Evolutionary conservation across 2,329 filamentous ascomycete species (phyloP).

Genomic region (Periconia digitata): DNA sequence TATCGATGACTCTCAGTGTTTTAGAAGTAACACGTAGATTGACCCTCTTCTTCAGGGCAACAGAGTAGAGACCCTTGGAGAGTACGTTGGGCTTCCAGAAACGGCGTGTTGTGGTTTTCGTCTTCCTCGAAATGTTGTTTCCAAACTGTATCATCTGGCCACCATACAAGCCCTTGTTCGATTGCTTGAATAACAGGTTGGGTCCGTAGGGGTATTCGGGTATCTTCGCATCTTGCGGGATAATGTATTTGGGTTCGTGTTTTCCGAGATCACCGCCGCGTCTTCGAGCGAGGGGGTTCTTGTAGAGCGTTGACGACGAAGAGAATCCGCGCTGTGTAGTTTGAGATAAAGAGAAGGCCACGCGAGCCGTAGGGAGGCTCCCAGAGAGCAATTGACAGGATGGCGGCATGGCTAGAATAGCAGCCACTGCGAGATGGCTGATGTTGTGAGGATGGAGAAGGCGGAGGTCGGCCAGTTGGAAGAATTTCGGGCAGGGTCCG

Average conservation of each 20-base stretch:
- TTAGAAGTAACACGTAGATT: conserved; percentile 69
- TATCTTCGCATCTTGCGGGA: conserved; percentile 30
- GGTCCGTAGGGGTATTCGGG: conserved; percentile 71
- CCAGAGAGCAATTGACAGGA: conserved; percentile 33
- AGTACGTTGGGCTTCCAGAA: conserved; percentile 75
- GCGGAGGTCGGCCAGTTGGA: conserved; percentile 25
- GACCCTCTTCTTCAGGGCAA: conserved; percentile 62
- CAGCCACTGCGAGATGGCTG: conserved; percentile 14
- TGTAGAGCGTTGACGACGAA: conserved; percentile 23
- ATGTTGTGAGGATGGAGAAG: conserved; percentile 14
- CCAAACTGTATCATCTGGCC: conserved; percentile 72
- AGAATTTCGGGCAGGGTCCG: neutral
- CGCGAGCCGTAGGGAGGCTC: conserved; percentile 14
- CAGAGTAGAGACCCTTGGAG: conserved; percentile 67
- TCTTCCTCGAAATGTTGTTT: conserved; percentile 71
- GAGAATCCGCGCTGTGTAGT: conserved; percentile 30
- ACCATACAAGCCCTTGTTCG: conserved; percentile 74
- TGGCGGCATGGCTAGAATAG: conserved; percentile 25
- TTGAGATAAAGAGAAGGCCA: conserved; percentile 14
- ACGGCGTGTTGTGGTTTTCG: conserved; percentile 70
- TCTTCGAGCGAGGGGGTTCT: conserved; percentile 29
- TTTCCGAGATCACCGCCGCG: conserved; percentile 39
- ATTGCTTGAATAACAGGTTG: conserved; percentile 74
- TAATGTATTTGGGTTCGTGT: conserved; percentile 38
- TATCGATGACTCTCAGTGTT: conserved; percentile 69